These are phyloP conservation scores for Picochlorum sp. DNA, from an alignment of 139 green algal genomes.

Conservation along the genomic window DNA sequence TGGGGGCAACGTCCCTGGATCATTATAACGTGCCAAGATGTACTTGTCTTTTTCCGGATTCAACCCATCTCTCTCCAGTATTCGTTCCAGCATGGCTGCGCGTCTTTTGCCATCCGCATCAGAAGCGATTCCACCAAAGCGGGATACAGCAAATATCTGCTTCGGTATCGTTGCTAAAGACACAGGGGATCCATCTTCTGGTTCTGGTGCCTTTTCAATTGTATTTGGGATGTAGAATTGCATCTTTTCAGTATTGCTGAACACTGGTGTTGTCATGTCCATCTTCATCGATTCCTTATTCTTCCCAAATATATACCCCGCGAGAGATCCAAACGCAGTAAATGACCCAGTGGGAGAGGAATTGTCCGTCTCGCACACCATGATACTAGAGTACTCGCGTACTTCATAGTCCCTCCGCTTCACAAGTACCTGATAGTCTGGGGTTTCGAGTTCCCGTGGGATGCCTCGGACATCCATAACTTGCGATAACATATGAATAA, in stretches of 20 bases:
- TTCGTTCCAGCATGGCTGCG: background rate
- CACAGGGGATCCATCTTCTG: background rate
- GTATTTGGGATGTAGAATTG: constrained; percentile 21
- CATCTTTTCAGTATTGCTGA: constrained; percentile 25
- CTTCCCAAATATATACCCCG: constrained; percentile 76
- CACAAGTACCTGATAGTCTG: constrained; percentile 38
- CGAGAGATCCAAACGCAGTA: constrained; percentile 53
- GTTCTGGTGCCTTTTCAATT: background rate
- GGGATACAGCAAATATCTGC: constrained; percentile 25
- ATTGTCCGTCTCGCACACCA: constrained; percentile 43
- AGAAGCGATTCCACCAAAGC: constrained; percentile 14
- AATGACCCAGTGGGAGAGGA: constrained; percentile 8
- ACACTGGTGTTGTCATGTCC: constrained; percentile 72
- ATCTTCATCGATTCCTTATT: constrained; percentile 52
- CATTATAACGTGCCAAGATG: constrained; percentile 67
- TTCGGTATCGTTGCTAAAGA: background rate
- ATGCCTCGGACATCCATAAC: constrained; percentile 8
- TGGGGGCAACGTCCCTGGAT: constrained; percentile 43
- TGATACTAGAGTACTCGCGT: constrained; percentile 54
- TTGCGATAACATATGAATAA: constrained; percentile 17
- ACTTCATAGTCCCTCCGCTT: constrained; percentile 60
- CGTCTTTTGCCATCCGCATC: background rate
- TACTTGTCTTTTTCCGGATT: constrained; percentile 17
- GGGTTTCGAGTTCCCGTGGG: constrained; percentile 28
- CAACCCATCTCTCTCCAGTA: constrained; percentile 3